A percentile compares a stretch with the other conserved stretches of the same genome.
Conservation (phyloP, 148 eudicot genomes). For the Vaccinium vitisidaea region DNA sequence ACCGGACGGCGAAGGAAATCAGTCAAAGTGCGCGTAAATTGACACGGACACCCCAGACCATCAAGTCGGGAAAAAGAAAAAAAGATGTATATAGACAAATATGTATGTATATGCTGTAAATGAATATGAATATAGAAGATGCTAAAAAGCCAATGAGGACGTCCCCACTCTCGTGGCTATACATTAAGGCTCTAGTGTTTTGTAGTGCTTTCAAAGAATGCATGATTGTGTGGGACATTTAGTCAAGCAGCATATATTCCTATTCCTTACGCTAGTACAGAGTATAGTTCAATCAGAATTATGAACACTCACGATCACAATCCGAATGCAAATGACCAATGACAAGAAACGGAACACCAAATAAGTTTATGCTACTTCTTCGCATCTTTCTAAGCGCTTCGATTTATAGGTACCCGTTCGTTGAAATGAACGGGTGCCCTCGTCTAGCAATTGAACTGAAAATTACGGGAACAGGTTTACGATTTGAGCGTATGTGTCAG, state of each 20-base stretch:
- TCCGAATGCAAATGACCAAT: neutral
- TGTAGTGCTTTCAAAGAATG: neutral
- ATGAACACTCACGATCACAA: neutral
- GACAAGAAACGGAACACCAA: neutral
- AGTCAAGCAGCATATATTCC: neutral
- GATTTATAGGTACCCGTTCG: neutral
- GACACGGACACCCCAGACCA: too few relatives aligned
- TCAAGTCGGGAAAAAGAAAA: too few relatives aligned
- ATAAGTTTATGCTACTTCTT: too few relatives aligned
- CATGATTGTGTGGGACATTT: conserved; percentile 9
- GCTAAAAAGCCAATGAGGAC: conserved; percentile 5
- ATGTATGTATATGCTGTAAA: neutral
- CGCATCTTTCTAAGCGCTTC: neutral
- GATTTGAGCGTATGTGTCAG: neutral
- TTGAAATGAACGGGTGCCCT: neutral
- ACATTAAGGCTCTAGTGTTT: neutral
- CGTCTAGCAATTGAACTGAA: neutral
- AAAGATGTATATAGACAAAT: too few relatives aligned
- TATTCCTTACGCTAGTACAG: neutral
- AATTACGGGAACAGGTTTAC: too few relatives aligned
- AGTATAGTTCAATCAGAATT: neutral
- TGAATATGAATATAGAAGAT: neutral
- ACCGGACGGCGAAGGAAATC: too few relatives aligned
- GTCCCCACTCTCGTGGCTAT: conserved; percentile 2
- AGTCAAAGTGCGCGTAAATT: too few relatives aligned